Conservation (phyloP, 805 yeast species). For the Ogataea nakhonphanomensis region DNA sequence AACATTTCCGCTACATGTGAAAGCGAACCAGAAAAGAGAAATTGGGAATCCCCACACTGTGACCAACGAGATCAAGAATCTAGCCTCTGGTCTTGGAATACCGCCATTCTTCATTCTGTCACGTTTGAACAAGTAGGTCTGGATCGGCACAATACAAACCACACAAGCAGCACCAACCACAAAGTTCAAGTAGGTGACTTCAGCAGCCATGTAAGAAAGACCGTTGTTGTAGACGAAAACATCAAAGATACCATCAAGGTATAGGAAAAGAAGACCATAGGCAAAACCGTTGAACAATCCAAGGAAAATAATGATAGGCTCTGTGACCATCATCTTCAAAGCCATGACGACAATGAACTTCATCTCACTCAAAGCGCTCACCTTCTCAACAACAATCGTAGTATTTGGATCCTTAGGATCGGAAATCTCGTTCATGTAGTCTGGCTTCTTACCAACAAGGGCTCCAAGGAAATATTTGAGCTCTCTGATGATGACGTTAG, state of each 20-base stretch:
- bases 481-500: constrained; percentile 27
- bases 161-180: constrained; percentile 34
- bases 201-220: constrained; percentile 31
- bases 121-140: constrained; percentile 30
- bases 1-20: constrained; percentile 31
- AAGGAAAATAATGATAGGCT: constrained; percentile 34
- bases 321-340: constrained; percentile 33
- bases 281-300: constrained; percentile 36
- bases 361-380: constrained; percentile 28
- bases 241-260: constrained; percentile 35
- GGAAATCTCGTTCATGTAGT: constrained; percentile 19
- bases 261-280: constrained; percentile 34
- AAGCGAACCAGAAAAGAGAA: constrained; percentile 35
- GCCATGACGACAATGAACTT: constrained; percentile 32
- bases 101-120: constrained; percentile 33
- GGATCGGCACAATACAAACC: constrained; percentile 30
- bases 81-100: constrained; percentile 34
- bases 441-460: constrained; percentile 20
- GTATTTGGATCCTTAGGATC: constrained; percentile 16
- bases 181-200: constrained; percentile 34
- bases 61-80: constrained; percentile 32
- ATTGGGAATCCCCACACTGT: constrained; percentile 37
- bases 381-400: constrained; percentile 25
- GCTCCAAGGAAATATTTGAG: constrained; percentile 18
- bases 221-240: constrained; percentile 35